A percentile compares a stretch with the other conserved stretches of the same genome.
Evolutionary conservation across 2,329 filamentous ascomycete genomes (phyloP).

Genomic region (Drechslerella stenobrocha): DNA sequence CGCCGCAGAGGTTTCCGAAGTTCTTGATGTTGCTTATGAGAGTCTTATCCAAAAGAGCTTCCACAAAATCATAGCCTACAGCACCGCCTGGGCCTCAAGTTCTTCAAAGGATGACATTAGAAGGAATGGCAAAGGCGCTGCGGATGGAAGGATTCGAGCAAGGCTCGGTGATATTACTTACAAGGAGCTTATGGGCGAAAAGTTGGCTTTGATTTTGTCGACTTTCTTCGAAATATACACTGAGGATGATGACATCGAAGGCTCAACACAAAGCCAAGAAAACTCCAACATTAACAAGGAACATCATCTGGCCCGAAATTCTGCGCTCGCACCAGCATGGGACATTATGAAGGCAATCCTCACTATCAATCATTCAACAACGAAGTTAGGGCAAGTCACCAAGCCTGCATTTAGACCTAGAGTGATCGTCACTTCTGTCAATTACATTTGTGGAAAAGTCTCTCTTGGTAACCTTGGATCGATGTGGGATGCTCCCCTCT

Average conservation of each 20-base stretch:
- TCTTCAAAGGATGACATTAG: constrained; percentile 50
- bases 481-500: constrained; percentile 69
- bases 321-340: constrained; percentile 56
- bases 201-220: constrained; percentile 76
- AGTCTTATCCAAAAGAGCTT: constrained; percentile 71
- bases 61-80: constrained; percentile 77
- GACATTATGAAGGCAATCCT: constrained; percentile 71
- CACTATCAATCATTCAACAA: constrained; percentile 67
- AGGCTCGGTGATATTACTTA: constrained; percentile 70
- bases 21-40: constrained; percentile 62
- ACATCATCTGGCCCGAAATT: constrained; percentile 38
- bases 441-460: constrained; percentile 68
- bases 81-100: constrained; percentile 69
- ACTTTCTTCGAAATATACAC: constrained; percentile 68
- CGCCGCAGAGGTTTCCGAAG: constrained; percentile 64
- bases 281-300: constrained; percentile 63
- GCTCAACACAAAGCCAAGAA: constrained; percentile 66
- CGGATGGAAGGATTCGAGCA: constrained; percentile 69
- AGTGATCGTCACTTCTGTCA: constrained; percentile 73
- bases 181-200: constrained; percentile 65
- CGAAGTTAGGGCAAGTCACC: constrained; percentile 72
- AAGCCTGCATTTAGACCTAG: constrained; percentile 84
- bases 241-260: constrained; percentile 57
- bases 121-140: constrained; percentile 56
- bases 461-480: constrained; percentile 44